Evolutionary conservation across 164 flowering plant species (phyloP), one percentile per base, ranked within the genome.

Genomic region (Magnolia sinica): DNA sequence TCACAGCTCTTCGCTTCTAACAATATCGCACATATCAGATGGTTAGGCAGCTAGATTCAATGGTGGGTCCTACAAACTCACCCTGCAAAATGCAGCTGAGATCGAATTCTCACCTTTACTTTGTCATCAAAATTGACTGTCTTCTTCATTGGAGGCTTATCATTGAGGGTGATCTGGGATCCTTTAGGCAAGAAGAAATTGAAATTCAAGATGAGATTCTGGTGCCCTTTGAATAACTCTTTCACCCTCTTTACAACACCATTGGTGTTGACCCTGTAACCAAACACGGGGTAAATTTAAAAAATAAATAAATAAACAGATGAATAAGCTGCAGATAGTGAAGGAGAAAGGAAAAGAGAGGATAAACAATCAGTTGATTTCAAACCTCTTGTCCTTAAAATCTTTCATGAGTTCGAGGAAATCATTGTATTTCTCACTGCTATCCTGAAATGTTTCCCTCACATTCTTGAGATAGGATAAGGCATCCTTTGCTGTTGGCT

Each of bases 111-210:
- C 64, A 94, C 99, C 94, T 91, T 92, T 72, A 94, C 91, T 82
- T 89, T 91, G 88, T 89, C 89, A 13, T 91, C 89, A 82, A 92
- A 95, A 79, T 81, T 86, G 71, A 90, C 85, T 22, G 95, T 92
- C 71, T 88, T 92, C 85, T 89, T 90, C 16, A 64, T 87, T 0
- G 81, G 82, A 82, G 81, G 85, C 37, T 87, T 92, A 72, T 89
- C 91, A 76, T 88, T 94, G 31, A 91, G 91, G 64, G 94, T 91
- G 80, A 96, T 92, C 82, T 90, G 91, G 80, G 83, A 91, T 72
- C 97, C 97, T 83, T 90, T 87, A 7, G 97, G 98, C 84, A 96
- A 87, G 84, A 96, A 96, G 70, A 92, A 88, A 83, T 96, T 96
- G 82, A 96, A 96, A n/a, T 96, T 98, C 81, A 92, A 84, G 79